A percentile compares a stretch with the other conserved stretches of the same genome.
These are phyloP conservation scores for Dactylellina haptotyla DNA, from an alignment of 2,329 filamentous ascomycete species.

Conservation along the genomic window DNA sequence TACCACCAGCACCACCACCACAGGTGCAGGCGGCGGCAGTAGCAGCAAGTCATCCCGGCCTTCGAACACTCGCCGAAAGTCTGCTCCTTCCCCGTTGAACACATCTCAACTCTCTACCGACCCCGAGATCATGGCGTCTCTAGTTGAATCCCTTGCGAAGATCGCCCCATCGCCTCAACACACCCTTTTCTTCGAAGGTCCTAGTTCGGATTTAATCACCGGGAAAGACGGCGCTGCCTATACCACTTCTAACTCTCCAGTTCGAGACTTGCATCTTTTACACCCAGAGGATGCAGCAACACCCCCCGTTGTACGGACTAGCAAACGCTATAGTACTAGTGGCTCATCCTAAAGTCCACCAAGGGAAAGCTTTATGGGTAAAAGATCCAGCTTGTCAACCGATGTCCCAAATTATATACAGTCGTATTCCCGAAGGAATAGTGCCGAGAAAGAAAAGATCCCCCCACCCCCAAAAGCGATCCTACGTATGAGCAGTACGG, in stretches of 20 bases:
- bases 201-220: slow-evolving; percentile 53
- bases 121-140: slow-evolving; percentile 58
- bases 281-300: slow-evolving; percentile 69
- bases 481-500: slow-evolving; percentile 53
- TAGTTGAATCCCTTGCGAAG: slow-evolving; percentile 58
- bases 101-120: slow-evolving; percentile 54
- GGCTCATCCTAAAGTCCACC: slow-evolving; percentile 51
- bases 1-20: slow-evolving; percentile 27
- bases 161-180: slow-evolving; percentile 57
- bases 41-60: slow-evolving; percentile 50
- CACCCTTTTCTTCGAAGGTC: slow-evolving; percentile 57
- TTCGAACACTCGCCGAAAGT: slow-evolving; percentile 47
- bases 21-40: slow-evolving; percentile 37
- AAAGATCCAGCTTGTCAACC: slow-evolving; percentile 55
- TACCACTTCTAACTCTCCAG: slow-evolving; percentile 36
- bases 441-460: slow-evolving; percentile 47
- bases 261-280: slow-evolving; percentile 61
- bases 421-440: slow-evolving; percentile 56
- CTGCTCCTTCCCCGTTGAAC: slow-evolving; percentile 50
- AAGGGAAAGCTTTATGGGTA: slow-evolving; percentile 54
- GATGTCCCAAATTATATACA: slow-evolving; percentile 58
- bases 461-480: slow-evolving; percentile 54
- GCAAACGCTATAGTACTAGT: slow-evolving; percentile 76
- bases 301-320: slow-evolving; percentile 80
- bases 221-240: slow-evolving; percentile 37